Conservation (phyloP, 2,329 filamentous ascomycete species). For the Penicillium sp. region DNA sequence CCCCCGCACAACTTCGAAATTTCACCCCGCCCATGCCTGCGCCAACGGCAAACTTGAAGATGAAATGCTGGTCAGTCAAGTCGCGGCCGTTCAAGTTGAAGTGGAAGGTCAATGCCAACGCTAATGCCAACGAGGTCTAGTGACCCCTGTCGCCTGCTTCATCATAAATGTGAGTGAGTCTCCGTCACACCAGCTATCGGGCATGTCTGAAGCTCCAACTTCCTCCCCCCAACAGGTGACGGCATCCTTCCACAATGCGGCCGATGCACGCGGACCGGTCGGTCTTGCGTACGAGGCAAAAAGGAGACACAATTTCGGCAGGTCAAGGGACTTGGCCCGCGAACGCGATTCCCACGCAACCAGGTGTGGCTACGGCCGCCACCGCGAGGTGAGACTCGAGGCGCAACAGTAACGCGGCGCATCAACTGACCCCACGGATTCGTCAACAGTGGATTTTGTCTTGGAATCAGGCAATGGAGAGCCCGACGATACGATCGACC, state of each 20-base stretch:
- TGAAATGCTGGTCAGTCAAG: constrained; percentile 22
- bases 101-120: no score
- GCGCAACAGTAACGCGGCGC: no score
- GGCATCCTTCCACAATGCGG: constrained; percentile 23
- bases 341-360: constrained; percentile 25
- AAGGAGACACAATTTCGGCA: constrained; percentile 19
- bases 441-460: constrained; percentile 25
- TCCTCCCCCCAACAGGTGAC: constrained; percentile 17
- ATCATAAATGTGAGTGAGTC: constrained; percentile 27
- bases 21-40: constrained; percentile 10
- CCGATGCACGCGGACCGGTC: constrained; percentile 23
- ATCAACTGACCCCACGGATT: constrained; percentile 7
- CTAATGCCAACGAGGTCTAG: constrained; percentile 14
- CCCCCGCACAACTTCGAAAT: constrained; percentile 5
- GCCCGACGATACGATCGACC: neutral
- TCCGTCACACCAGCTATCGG: no score
- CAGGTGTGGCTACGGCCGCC: constrained; percentile 28
- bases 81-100: no score
- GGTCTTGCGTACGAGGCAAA: constrained; percentile 17
- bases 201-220: neutral
- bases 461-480: constrained; percentile 25
- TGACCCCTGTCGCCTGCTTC: constrained; percentile 25
- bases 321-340: constrained; percentile 9
- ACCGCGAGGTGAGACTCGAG: constrained; percentile 20
- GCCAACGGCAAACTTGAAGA: constrained; percentile 14